phyloP scores from a whole-genome alignment of 441 rosid genomes.

The Pelargonium citronellum region DNA sequence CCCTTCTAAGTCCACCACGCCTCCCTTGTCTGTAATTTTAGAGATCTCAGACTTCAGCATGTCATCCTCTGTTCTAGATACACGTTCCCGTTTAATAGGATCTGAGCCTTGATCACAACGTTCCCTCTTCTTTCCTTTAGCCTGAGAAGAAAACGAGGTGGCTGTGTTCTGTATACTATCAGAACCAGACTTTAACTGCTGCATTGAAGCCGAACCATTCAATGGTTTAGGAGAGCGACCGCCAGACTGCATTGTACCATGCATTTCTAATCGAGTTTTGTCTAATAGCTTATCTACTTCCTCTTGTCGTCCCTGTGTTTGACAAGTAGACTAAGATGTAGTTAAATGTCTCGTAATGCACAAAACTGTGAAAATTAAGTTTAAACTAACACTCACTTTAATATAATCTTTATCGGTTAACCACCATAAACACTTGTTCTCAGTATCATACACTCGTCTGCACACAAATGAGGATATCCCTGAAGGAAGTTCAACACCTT shows the following conservation, averaged over 20 bases:
- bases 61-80: conserved; percentile 53
- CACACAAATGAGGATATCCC: conserved; percentile 80
- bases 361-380: neutral
- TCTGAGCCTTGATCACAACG: conserved; percentile 72
- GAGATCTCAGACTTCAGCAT: conserved; percentile 59
- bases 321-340: neutral
- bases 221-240: conserved; percentile 80
- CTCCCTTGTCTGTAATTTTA: conserved; percentile 74
- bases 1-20: conserved; percentile 66
- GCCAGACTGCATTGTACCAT: conserved; percentile 65
- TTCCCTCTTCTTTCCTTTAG: conserved; percentile 91
- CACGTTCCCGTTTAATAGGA: conserved; percentile 64
- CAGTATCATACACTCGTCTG: conserved; percentile 74
- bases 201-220: conserved; percentile 67
- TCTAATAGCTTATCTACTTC: conserved; percentile 66
- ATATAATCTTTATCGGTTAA: conserved; percentile 80
- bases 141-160: conserved; percentile 59
- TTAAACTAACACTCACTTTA: conserved; percentile 44
- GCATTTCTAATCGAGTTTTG: conserved; percentile 70
- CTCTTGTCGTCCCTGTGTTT: conserved; percentile 63
- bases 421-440: conserved; percentile 78
- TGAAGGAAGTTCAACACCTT: conserved; percentile 70
- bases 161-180: conserved; percentile 53
- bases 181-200: conserved; percentile 58
- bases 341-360: neutral